These are phyloP conservation scores for Gossypioides kirkii DNA, from an alignment of 345 rosid genomes.

Conservation along the genomic window DNA sequence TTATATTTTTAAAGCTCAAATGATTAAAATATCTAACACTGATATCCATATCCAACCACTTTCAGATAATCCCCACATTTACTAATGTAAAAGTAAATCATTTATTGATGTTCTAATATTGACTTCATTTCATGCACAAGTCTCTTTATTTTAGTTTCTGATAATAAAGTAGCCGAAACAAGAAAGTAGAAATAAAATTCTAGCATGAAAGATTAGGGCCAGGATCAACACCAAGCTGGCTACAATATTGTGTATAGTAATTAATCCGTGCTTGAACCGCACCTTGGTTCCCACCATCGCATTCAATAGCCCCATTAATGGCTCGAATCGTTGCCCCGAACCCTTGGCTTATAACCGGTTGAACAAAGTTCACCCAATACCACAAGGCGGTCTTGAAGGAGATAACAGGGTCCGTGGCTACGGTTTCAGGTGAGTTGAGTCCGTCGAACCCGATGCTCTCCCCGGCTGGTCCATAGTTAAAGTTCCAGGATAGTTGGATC, in stretches of 20 bases:
- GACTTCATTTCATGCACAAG: no score
- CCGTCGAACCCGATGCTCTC: constrained; percentile 44
- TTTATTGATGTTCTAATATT: no score
- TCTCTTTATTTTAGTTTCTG: no score
- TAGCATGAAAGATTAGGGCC: constrained; percentile 14
- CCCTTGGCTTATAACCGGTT: constrained; percentile 46
- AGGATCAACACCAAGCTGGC: constrained; percentile 44
- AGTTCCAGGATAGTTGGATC: constrained; percentile 60
- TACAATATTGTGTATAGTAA: constrained; percentile 49
- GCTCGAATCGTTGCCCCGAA: constrained; percentile 67
- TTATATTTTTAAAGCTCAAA: no score
- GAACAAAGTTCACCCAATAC: constrained; percentile 62
- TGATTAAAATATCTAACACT: no score
- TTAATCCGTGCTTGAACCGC: constrained; percentile 38
- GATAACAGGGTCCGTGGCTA: constrained; percentile 45
- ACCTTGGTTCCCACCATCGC: constrained; percentile 39
- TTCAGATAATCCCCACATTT: no score
- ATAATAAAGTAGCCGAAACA: not conserved
- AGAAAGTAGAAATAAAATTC: no score
- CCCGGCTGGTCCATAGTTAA: constrained; percentile 64
- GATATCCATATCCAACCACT: no score
- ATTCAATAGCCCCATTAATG: constrained; percentile 53
- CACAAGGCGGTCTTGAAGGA: constrained; percentile 66
- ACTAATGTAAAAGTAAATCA: no score
- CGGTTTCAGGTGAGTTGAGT: constrained; percentile 50